phyloP scores from a whole-genome alignment of 257 asterid species.

The Paraleonurus japonicus region DNA sequence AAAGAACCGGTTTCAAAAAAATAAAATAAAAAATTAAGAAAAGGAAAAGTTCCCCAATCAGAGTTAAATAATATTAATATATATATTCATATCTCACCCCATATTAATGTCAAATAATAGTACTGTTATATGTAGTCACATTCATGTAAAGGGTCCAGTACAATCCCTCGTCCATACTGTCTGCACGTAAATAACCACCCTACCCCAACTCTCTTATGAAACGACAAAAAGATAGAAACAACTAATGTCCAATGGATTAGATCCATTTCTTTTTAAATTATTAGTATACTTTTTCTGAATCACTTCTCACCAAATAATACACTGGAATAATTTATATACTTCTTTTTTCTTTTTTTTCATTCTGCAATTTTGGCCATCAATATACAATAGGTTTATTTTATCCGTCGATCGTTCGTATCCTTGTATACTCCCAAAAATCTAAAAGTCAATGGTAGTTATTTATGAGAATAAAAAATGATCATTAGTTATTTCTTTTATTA shows the following conservation, averaged over 20 bases:
- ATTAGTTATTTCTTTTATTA: too few relatives aligned
- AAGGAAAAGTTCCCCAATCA: too few relatives aligned
- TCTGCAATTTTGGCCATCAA: not conserved
- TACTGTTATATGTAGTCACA: slow-evolving; percentile 23
- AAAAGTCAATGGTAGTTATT: too few relatives aligned
- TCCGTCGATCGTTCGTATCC: too few relatives aligned
- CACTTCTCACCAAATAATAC: not conserved
- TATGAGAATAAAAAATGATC: too few relatives aligned
- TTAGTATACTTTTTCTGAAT: too few relatives aligned
- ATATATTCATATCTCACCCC: not conserved
- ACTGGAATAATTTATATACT: not conserved
- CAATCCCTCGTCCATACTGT: slow-evolving; percentile 29
- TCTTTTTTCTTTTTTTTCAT: not conserved
- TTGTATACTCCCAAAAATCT: too few relatives aligned
- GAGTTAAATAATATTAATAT: too few relatives aligned
- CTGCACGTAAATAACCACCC: slow-evolving; percentile 23
- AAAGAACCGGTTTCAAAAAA: too few relatives aligned
- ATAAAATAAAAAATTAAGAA: too few relatives aligned
- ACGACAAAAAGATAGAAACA: slow-evolving; percentile 26
- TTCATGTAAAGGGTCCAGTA: slow-evolving; percentile 31
- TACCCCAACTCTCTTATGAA: slow-evolving; percentile 6
- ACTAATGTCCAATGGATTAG: slow-evolving; percentile 24
- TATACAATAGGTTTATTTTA: too few relatives aligned
- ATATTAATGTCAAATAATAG: not conserved
- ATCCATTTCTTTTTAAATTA: slow-evolving; percentile 5